A percentile compares a stretch with the other conserved stretches of the same genome.
Conservation (phyloP, 2,329 filamentous ascomycete genomes). For the Aureobasidium sp. region DNA sequence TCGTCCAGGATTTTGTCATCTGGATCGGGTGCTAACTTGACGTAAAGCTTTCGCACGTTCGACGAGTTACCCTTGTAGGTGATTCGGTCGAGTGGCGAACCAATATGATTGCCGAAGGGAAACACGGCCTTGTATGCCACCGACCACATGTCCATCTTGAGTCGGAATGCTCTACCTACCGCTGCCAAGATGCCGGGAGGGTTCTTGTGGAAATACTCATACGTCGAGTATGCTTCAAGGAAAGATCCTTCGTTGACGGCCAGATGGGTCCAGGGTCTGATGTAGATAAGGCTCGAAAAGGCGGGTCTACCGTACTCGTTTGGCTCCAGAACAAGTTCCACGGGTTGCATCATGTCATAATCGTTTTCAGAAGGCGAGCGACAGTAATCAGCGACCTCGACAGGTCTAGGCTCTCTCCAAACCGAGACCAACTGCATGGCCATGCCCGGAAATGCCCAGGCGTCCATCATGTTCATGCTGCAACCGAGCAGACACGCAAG, state of each 20-base stretch:
- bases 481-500: conserved; percentile 53
- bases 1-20: conserved; percentile 32
- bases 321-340: not conserved
- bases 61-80: not conserved
- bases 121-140: conserved; percentile 55
- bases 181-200: conserved; percentile 46
- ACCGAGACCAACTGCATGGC: conserved; percentile 24
- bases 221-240: conserved; percentile 59
- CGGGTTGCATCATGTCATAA: not conserved
- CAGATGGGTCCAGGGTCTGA: conserved; percentile 56
- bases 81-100: conserved; percentile 17
- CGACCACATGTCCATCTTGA: conserved; percentile 13
- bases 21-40: conserved; percentile 35
- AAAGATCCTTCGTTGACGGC: conserved; percentile 69
- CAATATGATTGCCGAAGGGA: conserved; percentile 54
- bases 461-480: conserved; percentile 42
- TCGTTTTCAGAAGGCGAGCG: not conserved
- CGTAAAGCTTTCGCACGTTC: conserved; percentile 20
- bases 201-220: conserved; percentile 60
- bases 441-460: conserved; percentile 26
- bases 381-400: not conserved
- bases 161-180: conserved; percentile 40
- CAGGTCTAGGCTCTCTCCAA: not conserved
- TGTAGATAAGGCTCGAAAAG: conserved; percentile 39
- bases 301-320: conserved; percentile 3